phyloP scores from a whole-genome alignment of 148 eudicot species.

The Rhododendron ferrugineum region DNA sequence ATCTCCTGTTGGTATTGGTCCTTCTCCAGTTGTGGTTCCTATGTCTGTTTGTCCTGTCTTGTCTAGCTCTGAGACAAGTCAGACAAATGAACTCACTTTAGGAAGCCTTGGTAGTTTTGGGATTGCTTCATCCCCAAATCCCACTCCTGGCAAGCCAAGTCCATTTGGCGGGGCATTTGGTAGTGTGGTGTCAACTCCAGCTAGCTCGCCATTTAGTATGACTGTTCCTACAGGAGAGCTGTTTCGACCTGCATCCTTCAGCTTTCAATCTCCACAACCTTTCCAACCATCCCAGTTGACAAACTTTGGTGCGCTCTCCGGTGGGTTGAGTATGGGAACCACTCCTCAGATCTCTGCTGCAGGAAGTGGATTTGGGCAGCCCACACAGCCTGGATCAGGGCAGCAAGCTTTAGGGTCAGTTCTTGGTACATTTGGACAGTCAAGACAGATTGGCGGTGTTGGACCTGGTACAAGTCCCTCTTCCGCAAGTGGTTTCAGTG shows the following conservation, averaged over 20 bases:
- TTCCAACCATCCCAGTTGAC: constrained; percentile 47
- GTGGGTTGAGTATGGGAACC: constrained; percentile 44
- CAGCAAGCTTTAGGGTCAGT: constrained; percentile 91
- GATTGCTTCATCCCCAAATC: constrained; percentile 48
- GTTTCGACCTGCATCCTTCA: constrained; percentile 89
- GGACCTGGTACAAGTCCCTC: constrained; percentile 38
- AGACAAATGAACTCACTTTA: constrained; percentile 39
- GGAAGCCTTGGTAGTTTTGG: constrained; percentile 84
- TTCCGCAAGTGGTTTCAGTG: constrained; percentile 49
- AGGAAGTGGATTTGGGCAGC: constrained; percentile 70
- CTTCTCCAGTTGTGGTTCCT: no score
- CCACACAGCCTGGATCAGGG: constrained; percentile 69
- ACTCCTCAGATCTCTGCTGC: constrained; percentile 39
- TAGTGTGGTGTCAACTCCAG: constrained; percentile 22
- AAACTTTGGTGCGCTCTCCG: constrained; percentile 33
- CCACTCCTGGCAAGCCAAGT: constrained; percentile 44
- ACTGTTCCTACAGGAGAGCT: constrained; percentile 61
- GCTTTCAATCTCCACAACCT: constrained; percentile 53
- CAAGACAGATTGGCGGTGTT: constrained; percentile 80
- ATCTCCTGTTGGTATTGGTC: no score
- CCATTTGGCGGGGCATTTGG: constrained; percentile 59
- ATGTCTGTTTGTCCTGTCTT: no score
- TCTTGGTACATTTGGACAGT: constrained; percentile 93
- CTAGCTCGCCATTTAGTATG: constrained; percentile 32
- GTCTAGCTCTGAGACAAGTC: constrained; percentile 39